Base-by-base conservation (phyloP, 768 basidiomycete genomes). In the Mrakia blollopis region DNA sequence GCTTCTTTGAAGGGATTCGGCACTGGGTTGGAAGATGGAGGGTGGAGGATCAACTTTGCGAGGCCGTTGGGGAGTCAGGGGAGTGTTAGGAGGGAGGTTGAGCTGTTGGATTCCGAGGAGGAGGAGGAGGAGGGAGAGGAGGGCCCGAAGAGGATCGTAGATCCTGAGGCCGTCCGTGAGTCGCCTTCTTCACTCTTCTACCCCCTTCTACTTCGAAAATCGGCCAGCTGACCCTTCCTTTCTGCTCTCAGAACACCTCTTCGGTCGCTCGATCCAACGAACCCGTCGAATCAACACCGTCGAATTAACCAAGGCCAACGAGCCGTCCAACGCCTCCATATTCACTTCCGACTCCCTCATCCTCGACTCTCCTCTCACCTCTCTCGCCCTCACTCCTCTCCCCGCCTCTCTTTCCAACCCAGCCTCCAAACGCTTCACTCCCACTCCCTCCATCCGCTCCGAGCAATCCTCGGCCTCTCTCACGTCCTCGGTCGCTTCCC, bases 201-300 rank as follows among this genome's bases (percentile, higher is more conserved):
- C 39, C 9, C 16, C 0, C 18, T 28, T 50, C 69, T 47, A n/a
- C 13, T 10, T 10, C n/a, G 11, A 18, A 25, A 11, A 8, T 21
- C 21, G 14, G n/a, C 32, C 18, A 6, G 69, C n/a, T 50, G 18
- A n/a, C 69, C 7, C 30, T 50, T 35, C 28, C 28, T 14, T 50
- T 71, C 8, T 6, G 21, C 47, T 52, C 18, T 50, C n/a, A 72
- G 71, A 72, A 30, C 71, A 72, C 21, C n/a, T 72, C 35, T 72
- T 72, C 32, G 71, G 71, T 32, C 47, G 47, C 35, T 72, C 71
- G 13, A 28, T 50, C 30, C 71, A 72, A 35, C 71, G 71, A 37
- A 60, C 71, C 14, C 52, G 52, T 23, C 71, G 71, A 21, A n/a
- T 72, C 50, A 60, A 28, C 35, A n/a, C 47, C 9, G 4, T 52